A percentile compares a stretch with the other conserved stretches of the same genome.
Evolutionary conservation across 1,284 basidiomycete genomes (phyloP).

Genomic region (Fomes fomentarius): DNA sequence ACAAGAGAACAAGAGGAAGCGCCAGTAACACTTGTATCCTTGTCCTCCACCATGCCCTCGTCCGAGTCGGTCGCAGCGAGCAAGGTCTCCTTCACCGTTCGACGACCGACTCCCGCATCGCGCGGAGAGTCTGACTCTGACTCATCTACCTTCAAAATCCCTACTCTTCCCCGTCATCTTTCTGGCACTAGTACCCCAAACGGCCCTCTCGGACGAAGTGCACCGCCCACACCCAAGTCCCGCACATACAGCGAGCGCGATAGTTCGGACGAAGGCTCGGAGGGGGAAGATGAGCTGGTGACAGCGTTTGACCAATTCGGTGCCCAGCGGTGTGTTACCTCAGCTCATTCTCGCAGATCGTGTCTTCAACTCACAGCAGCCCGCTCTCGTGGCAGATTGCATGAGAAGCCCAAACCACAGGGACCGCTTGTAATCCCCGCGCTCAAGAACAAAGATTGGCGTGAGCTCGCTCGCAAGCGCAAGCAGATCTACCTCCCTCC

Average conservation of each 20-base stretch:
- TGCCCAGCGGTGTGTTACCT: conserved; percentile 73
- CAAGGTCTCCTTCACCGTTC: conserved; percentile 76
- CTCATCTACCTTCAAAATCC: conserved; percentile 53
- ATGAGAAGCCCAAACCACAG: conserved; percentile 49
- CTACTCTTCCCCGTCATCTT: conserved; percentile 60
- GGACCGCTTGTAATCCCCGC: conserved; percentile 84
- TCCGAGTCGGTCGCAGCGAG: conserved; percentile 31
- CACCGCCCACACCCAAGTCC: conserved; percentile 36
- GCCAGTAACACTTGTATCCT: too few relatives aligned
- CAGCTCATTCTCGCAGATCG: conserved; percentile 22
- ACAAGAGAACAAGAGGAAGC: too few relatives aligned
- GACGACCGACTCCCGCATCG: conserved; percentile 67
- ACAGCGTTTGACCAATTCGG: conserved; percentile 72
- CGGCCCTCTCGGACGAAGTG: conserved; percentile 60
- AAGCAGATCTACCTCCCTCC: conserved; percentile 68
- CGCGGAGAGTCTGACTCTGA: conserved; percentile 65
- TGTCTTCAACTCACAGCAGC: conserved; percentile 69
- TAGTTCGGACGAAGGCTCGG: conserved; percentile 64
- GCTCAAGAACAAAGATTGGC: conserved; percentile 87
- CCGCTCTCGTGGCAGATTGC: conserved; percentile 41
- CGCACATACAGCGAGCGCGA: conserved; percentile 44
- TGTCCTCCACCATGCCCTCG: conserved; percentile 22
- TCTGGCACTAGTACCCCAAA: conserved; percentile 46
- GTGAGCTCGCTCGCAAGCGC: conserved; percentile 69
- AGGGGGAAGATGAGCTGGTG: conserved; percentile 67